Evolutionary conservation across 306 rosid genomes (phyloP), one percentile per base, ranked within the genome.

Genomic region (Lithocarpus polystachyus): DNA sequence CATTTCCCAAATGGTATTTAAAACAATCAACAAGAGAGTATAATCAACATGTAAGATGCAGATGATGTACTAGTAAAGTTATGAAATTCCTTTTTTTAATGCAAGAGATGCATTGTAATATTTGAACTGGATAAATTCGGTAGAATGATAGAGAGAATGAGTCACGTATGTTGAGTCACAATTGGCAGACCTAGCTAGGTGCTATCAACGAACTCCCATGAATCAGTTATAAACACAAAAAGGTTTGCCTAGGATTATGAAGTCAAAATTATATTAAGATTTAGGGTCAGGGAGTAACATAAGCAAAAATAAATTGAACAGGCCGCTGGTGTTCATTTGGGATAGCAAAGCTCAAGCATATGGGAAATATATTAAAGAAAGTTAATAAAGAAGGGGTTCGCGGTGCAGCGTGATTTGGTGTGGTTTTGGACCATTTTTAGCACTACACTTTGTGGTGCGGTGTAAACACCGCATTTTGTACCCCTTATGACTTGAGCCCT

Each of bases 201-300:
- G 72, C 89, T 71, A 86, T 87, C 83, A 56, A 82, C 76, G 79
- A 90, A 62, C 77, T 69, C 56, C 81, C 76, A 83, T 9, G 26
- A 43, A 89, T 79, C 87, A 84, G 89, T 75, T 81, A 79, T 33
- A 33, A 80, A 76, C 57, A 77, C 45, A 70, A 4, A 45, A 26
- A 13, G 9, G 61, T 80, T 75, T 62, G 78, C 84, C 87, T 80
- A 88, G 91, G 89, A 89, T 82, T 84, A 83, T 52, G 82, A 60
- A 75, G 87, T 81, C 84, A 77, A n/a, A 56, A 45, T 31, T 1
- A 64, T 18, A 33, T 33, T 5, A 33, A 33, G 37, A 33, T 33
- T 67, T 70, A 40, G 69, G 13, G 13, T 43, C 70, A 7, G 33
- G 67, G 0, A 33, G 17, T 18, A 65, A 17, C 20, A 64, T 13